These are phyloP conservation scores for Trichothecium sympodiale DNA, from an alignment of 2,329 filamentous ascomycete species.

Conservation along the genomic window DNA sequence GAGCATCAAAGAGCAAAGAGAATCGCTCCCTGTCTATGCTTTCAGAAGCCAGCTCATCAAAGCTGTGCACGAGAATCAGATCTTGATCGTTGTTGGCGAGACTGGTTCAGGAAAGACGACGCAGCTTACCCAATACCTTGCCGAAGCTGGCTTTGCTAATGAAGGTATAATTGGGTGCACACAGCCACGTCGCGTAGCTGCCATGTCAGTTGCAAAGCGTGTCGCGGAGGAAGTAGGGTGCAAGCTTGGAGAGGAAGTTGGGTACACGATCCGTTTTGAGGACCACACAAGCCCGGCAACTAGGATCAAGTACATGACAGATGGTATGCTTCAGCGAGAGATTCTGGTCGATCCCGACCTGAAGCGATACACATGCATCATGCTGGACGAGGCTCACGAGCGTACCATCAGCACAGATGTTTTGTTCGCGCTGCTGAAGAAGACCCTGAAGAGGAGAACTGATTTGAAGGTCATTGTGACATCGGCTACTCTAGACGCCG, in stretches of 20 bases:
- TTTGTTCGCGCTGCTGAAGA: constrained; percentile 86
- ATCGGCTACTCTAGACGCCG: constrained; percentile 89
- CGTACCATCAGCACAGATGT: constrained; percentile 94
- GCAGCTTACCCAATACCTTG: constrained; percentile 88
- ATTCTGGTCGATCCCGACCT: constrained; percentile 86
- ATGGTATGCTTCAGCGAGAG: constrained; percentile 94
- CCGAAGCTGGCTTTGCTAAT: constrained; percentile 82
- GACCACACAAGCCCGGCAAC: constrained; percentile 82
- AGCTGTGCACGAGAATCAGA: constrained; percentile 76
- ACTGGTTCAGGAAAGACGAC: constrained; percentile 97
- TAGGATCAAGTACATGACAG: constrained; percentile 99
- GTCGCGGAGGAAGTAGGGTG: constrained; percentile 94
- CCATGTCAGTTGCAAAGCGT: constrained; percentile 95
- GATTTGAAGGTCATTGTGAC: constrained; percentile 95
- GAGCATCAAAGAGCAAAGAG: constrained; percentile 90
- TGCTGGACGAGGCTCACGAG: constrained; percentile 97
- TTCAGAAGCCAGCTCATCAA: constrained; percentile 83
- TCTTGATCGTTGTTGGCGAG: constrained; percentile 92
- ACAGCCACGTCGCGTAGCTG: constrained; percentile 90
- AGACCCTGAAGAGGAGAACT: constrained; percentile 72
- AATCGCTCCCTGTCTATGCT: constrained; percentile 77
- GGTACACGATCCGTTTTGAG: constrained; percentile 96
- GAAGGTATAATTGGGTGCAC: constrained; percentile 90
- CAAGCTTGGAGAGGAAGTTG: constrained; percentile 80
- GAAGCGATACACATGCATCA: constrained; percentile 86